Evolutionary conservation across 2,329 filamentous ascomycete genomes (phyloP).

Genomic region (Mycogone perniciosa): DNA sequence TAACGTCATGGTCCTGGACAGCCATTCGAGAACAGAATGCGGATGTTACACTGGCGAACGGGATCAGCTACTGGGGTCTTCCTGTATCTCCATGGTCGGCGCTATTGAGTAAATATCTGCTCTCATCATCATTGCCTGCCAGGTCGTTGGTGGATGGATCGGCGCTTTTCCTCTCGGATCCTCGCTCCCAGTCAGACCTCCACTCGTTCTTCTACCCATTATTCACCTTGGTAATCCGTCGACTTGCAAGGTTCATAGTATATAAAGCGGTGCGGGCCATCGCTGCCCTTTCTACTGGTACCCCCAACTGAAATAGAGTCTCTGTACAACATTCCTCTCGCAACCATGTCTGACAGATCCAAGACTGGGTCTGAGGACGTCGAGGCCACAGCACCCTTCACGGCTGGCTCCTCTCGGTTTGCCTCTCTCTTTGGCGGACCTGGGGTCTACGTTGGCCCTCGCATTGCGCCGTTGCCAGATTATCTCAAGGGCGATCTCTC

Average conservation of each 20-base stretch:
- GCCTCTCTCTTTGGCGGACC: constrained; percentile 34
- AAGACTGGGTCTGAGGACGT: constrained; percentile 10
- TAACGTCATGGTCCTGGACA: constrained; percentile 8
- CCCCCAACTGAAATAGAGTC: too few relatives aligned
- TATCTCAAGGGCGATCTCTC: constrained; percentile 29
- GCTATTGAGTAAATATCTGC: constrained; percentile 6
- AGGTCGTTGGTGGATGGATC: neutral
- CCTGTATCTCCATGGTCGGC: constrained; percentile 1
- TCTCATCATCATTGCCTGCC: neutral
- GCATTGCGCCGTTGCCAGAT: constrained; percentile 42
- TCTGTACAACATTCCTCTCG: neutral
- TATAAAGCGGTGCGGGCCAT: too few relatives aligned
- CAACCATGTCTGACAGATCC: constrained; percentile 24
- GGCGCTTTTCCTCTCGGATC: constrained; percentile 8
- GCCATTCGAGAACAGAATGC: constrained; percentile 1
- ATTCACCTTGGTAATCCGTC: neutral
- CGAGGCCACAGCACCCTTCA: constrained; percentile 10
- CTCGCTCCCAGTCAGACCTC: constrained; percentile 4
- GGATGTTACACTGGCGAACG: neutral
- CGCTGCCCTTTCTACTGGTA: too few relatives aligned
- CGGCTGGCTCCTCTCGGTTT: constrained; percentile 22
- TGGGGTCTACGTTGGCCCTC: constrained; percentile 40
- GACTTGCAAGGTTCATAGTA: neutral
- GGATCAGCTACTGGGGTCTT: neutral
- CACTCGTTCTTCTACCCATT: constrained; percentile 1